Evolutionary conservation across 2,329 filamentous ascomycete genomes (phyloP).

Genomic region (Fusarium sulawesiense): DNA sequence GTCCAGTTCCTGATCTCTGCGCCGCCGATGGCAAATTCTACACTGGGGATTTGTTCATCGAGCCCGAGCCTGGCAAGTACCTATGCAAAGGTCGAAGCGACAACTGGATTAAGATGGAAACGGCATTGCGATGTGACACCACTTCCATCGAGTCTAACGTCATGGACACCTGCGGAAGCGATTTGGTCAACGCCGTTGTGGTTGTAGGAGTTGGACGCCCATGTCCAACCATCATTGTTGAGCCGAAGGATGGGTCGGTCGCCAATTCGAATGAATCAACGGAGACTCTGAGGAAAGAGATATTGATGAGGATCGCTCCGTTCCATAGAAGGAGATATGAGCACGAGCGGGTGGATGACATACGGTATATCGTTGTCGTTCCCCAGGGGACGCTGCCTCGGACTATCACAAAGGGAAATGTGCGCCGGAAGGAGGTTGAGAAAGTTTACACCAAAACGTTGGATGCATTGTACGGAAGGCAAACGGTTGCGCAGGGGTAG

Average conservation of each 20-base stretch:
- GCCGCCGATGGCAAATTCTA: constrained; percentile 38
- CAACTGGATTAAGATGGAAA: constrained; percentile 45
- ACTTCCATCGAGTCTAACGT: constrained; percentile 36
- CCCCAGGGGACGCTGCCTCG: constrained; percentile 26
- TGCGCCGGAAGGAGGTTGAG: constrained; percentile 32
- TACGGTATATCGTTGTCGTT: constrained; percentile 31
- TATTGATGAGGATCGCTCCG: constrained; percentile 29
- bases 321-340: constrained; percentile 40
- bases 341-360: constrained; percentile 36
- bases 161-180: constrained; percentile 27
- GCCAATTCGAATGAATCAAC: background rate
- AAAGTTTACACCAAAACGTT: constrained; percentile 1
- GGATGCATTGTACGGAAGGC: constrained; percentile 5
- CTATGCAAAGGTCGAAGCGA: constrained; percentile 35
- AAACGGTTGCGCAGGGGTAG: background rate
- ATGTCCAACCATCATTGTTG: constrained; percentile 33
- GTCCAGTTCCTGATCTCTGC: constrained; percentile 16
- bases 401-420: constrained; percentile 34
- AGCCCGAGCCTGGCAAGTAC: constrained; percentile 35
- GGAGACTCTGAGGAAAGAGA: constrained; percentile 12
- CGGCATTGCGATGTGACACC: constrained; percentile 36
- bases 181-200: constrained; percentile 32
- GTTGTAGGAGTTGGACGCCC: constrained; percentile 36
- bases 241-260: constrained; percentile 11
- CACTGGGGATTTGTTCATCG: constrained; percentile 42